Evolutionary conservation across 495 filamentous ascomycete species (phyloP).

Genomic region (Recurvomyces mirabilis): DNA sequence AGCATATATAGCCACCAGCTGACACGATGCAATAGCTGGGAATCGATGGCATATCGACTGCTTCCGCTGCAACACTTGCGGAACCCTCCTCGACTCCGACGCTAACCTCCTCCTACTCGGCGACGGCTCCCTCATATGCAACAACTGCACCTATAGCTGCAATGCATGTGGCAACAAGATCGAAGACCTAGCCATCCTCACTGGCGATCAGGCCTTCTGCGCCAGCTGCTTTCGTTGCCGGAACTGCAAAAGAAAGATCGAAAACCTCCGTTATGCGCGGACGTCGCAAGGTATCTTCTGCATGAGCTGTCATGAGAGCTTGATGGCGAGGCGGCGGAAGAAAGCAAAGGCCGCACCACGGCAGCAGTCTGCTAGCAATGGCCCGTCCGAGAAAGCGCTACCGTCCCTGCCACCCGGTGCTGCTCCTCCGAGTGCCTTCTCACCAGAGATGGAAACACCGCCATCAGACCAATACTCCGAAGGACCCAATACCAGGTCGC

Average conservation of each 20-base stretch:
- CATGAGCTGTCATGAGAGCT: constrained; percentile 98
- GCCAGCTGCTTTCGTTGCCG: constrained; percentile 92
- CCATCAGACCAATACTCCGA: constrained; percentile 52
- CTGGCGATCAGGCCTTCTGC: constrained; percentile 98
- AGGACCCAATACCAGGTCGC: constrained; percentile 59
- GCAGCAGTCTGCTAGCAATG: constrained; percentile 39
- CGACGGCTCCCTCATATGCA: constrained; percentile 96
- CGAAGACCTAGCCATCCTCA: constrained; percentile 94
- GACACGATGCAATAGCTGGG: constrained; percentile 63
- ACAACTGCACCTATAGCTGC: constrained; percentile 99
- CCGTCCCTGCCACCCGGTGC: constrained; percentile 79
- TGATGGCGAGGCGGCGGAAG: constrained; percentile 92
- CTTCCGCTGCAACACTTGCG: constrained; percentile 96
- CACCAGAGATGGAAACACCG: constrained; percentile 56
- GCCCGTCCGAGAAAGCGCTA: constrained; percentile 81
- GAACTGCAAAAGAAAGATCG: constrained; percentile 97
- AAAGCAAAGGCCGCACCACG: constrained; percentile 56
- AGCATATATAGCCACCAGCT: too few relatives aligned
- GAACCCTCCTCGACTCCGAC: constrained; percentile 91
- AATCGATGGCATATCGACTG: constrained; percentile 99
- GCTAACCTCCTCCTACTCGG: constrained; percentile 94
- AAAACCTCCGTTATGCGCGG: constrained; percentile 93
- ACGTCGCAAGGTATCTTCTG: constrained; percentile 99
- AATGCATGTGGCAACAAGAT: constrained; percentile 96
- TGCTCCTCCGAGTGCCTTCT: constrained; percentile 46